Conservation (phyloP, 1,284 basidiomycete genomes). For the Marasmius oreades region DNA sequence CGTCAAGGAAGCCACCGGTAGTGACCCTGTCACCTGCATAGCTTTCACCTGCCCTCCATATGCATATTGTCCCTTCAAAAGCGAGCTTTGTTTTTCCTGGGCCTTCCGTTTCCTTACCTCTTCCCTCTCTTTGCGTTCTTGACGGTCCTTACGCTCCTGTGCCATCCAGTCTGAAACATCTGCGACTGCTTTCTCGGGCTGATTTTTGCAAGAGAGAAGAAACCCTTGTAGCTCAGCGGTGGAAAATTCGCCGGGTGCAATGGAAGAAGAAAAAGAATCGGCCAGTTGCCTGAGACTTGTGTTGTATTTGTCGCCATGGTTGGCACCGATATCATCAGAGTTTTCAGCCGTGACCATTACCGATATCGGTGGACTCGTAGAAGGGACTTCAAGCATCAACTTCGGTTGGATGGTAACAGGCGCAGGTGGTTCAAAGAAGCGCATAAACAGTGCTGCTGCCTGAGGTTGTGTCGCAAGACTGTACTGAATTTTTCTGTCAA, state of each 20-base stretch:
- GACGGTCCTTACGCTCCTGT: constrained; percentile 29
- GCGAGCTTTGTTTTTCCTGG: constrained; percentile 21
- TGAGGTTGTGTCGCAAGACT: constrained; percentile 43
- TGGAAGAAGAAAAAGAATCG: constrained; percentile 34
- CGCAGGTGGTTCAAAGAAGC: constrained; percentile 42
- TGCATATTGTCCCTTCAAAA: neutral
- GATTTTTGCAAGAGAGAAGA: constrained; percentile 45
- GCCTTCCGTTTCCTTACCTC: constrained; percentile 24
- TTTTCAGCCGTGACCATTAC: neutral
- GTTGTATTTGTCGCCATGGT: neutral
- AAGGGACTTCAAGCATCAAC: neutral
- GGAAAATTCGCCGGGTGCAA: constrained; percentile 49
- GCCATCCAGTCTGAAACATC: constrained; percentile 38
- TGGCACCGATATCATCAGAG: neutral
- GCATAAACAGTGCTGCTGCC: constrained; percentile 44
- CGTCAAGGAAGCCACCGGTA: neutral
- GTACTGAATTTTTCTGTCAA: constrained; percentile 49
- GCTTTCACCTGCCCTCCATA: neutral
- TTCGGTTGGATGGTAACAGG: neutral
- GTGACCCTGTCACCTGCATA: neutral
- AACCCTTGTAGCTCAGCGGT: constrained; percentile 59
- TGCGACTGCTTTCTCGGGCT: constrained; percentile 39
- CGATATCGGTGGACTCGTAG: neutral
- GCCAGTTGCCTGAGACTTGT: constrained; percentile 27
- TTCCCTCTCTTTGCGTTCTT: constrained; percentile 26